Evolutionary conservation across 768 basidiomycete species (phyloP).

Genomic region (Gymnopilus junonius): DNA sequence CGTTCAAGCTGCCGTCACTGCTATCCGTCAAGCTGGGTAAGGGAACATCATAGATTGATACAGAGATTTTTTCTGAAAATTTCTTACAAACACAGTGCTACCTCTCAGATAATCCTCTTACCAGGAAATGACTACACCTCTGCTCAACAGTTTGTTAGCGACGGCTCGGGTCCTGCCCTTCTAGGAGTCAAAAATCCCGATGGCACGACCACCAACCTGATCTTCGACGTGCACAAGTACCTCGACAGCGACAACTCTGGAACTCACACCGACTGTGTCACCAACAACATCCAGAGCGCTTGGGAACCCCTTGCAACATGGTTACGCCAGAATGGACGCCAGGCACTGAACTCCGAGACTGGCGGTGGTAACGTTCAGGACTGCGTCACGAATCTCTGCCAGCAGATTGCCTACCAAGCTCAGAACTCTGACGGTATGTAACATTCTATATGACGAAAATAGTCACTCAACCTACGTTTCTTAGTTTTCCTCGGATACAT

Average conservation of each 20-base stretch:
- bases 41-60: background rate
- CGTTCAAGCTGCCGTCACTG: conserved; percentile 65
- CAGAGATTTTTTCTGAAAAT: background rate
- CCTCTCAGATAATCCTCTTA: conserved; percentile 57
- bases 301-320: conserved; percentile 53
- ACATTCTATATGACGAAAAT: background rate
- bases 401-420: conserved; percentile 51
- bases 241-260: conserved; percentile 55
- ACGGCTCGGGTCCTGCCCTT: conserved; percentile 54
- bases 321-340: conserved; percentile 52
- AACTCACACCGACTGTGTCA: conserved; percentile 46
- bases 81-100: conserved; percentile 40
- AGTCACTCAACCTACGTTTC: background rate
- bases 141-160: conserved; percentile 53
- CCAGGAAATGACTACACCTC: conserved; percentile 63
- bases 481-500: conserved; percentile 57
- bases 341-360: conserved; percentile 64
- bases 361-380: conserved; percentile 58
- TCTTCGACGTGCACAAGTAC: conserved; percentile 70
- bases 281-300: conserved; percentile 53
- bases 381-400: conserved; percentile 48
- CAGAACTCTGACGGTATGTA: conserved; percentile 47
- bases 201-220: conserved; percentile 45
- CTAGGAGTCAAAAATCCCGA: conserved; percentile 48
- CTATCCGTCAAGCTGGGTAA: conserved; percentile 59